Base-by-base conservation (phyloP, 2,329 filamentous ascomycete genomes). In the Hypoxylon sp. region DNA sequence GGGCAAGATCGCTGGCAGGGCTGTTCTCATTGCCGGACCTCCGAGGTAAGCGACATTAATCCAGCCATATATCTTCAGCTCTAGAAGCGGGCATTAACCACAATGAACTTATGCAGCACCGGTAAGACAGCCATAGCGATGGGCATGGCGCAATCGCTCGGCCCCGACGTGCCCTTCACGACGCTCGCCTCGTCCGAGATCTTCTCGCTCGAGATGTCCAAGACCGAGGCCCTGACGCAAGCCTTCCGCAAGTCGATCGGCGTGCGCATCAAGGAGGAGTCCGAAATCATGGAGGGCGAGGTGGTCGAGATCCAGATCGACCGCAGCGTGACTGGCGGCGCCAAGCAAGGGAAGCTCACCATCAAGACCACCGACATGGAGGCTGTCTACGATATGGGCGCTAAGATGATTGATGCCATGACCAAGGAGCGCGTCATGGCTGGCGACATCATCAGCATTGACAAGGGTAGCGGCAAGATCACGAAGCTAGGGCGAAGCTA, bases 311-410 rank as follows among this genome's bases (percentile, higher is more conserved):
- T 99, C 68, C 95, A 98, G 82, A 98, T 98, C 71, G 96, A 99
- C 81, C 90, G 96, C 73, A 98, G 94, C 76, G 94, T 99, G 60
- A 98, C 96, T 13, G 96, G 96, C 53, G 93, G 92, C 73, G 97
- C 96, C 77, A 99, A 98, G 86, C 95, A 98, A 86, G 96, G 96
- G 77, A 99, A 99, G 83, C 90, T 99, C 72, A 99, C 96, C 19
- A 97, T 99, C 84, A 99, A 99, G 84, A 99, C 96, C 10, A 98
- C 95, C 65, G 96, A 99, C 81, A 99, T 99, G 96, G 96, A 99
- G 83, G 97, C 96, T 11, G 93, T 99, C 73, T 99, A 98, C 83
- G 96, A 99, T 78, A 98, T 99, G 94, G 96, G 96, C 72, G 95
- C 92, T 73, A 98, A 98, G 84, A 98, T 99, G 96, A 99, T 99